Conservation (phyloP, 176 grass and related monocot genomes). For the Aegilops bicornis region DNA sequence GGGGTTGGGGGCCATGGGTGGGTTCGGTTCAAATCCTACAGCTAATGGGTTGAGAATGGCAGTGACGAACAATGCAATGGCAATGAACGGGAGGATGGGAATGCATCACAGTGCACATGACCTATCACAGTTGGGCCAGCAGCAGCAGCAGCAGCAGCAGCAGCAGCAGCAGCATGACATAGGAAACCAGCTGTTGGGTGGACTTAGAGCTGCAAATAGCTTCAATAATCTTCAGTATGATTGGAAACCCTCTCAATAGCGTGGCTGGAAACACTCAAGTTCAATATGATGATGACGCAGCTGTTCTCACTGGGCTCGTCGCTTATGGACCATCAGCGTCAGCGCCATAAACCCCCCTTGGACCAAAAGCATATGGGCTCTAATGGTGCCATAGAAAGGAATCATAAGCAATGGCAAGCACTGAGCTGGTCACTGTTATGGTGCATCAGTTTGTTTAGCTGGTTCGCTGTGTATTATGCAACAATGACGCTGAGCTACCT, state of each 20-base stretch:
- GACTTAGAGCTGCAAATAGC: slow-evolving; percentile 70
- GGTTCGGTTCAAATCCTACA: slow-evolving; percentile 33
- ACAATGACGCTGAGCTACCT: slow-evolving; percentile 16
- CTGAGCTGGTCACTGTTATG: slow-evolving; percentile 34
- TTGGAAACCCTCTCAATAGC: slow-evolving; percentile 87
- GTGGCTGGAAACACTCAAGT: neutral
- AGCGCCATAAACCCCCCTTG: slow-evolving; percentile 14
- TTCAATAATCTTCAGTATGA: slow-evolving; percentile 89
- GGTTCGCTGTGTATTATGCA: slow-evolving; percentile 41
- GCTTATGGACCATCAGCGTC: slow-evolving; percentile 19
- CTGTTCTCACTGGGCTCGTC: slow-evolving; percentile 6
- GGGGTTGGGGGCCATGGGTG: slow-evolving; percentile 55
- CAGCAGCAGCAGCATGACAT: slow-evolving; percentile 75
- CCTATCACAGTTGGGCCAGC: slow-evolving; percentile 54
- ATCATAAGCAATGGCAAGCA: slow-evolving; percentile 27
- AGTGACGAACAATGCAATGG: slow-evolving; percentile 61
- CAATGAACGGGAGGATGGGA: slow-evolving; percentile 65
- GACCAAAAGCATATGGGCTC: slow-evolving; percentile 19
- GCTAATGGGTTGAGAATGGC: slow-evolving; percentile 43
- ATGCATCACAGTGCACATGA: slow-evolving; percentile 68
- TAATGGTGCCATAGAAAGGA: slow-evolving; percentile 22
- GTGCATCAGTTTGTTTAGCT: slow-evolving; percentile 39
- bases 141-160: slow-evolving; percentile 45
- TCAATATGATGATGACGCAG: slow-evolving; percentile 32
- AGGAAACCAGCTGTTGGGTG: slow-evolving; percentile 69